Evolutionary conservation across 1,284 basidiomycete genomes (phyloP).

Genomic region (Lentinula novae-zelandiae): DNA sequence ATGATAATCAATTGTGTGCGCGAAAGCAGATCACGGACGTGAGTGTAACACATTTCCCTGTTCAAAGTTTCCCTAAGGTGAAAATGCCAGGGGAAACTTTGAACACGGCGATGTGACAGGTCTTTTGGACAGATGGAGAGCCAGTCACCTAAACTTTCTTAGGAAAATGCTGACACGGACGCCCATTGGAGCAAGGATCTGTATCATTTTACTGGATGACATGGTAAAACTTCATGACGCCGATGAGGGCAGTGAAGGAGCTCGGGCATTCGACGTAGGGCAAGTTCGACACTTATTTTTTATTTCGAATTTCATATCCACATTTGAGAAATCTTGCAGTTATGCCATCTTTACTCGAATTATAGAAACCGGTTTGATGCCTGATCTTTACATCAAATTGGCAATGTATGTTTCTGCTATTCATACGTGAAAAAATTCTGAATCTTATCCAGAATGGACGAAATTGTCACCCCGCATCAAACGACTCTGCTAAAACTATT

Average conservation of each 20-base stretch:
- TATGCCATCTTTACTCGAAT: slow-evolving; percentile 54
- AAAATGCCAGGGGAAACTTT: no score
- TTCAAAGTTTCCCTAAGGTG: no score
- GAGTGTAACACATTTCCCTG: slow-evolving; percentile 11
- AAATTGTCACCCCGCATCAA: slow-evolving; percentile 80
- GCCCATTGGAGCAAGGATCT: slow-evolving; percentile 56
- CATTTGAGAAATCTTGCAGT: slow-evolving; percentile 27
- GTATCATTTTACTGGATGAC: slow-evolving; percentile 58
- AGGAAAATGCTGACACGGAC: slow-evolving; percentile 50
- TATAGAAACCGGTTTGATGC: slow-evolving; percentile 46
- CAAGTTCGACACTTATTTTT: slow-evolving; percentile 27
- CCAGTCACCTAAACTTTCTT: not conserved
- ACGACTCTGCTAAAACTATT: slow-evolving; percentile 82
- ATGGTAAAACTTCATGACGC: slow-evolving; percentile 66
- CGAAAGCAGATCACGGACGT: slow-evolving; percentile 53
- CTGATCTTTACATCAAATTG: slow-evolving; percentile 48
- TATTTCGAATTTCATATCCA: slow-evolving; percentile 5
- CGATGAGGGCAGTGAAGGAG: slow-evolving; percentile 55
- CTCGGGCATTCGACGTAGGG: slow-evolving; percentile 75
- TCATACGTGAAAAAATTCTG: slow-evolving; percentile 1
- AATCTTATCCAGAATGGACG: slow-evolving; percentile 45
- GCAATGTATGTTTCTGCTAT: slow-evolving; percentile 37
- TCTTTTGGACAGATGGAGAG: not conserved
- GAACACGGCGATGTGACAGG: no score
- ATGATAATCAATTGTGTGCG: slow-evolving; percentile 72